These are phyloP conservation scores for Malbranchea cinnamomea DNA, from an alignment of 2,329 filamentous ascomycete genomes.

Conservation along the genomic window DNA sequence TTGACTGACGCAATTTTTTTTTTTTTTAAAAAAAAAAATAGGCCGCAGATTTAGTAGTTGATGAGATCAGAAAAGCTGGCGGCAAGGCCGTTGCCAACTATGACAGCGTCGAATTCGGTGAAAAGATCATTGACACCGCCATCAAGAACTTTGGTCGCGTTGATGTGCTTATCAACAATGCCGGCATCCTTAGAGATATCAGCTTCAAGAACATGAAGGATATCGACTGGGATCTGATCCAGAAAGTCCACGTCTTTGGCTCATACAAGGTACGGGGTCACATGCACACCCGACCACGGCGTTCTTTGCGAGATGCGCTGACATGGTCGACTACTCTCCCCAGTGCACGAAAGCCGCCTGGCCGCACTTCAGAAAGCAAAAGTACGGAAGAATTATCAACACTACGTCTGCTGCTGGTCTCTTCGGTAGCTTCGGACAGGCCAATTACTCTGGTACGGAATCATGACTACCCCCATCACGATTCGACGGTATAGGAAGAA, in stretches of 20 bases:
- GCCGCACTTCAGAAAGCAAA: slow-evolving; percentile 97
- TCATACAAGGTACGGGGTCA: slow-evolving; percentile 56
- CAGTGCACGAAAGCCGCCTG: slow-evolving; percentile 79
- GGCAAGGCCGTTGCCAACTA: slow-evolving; percentile 98
- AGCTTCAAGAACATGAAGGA: slow-evolving; percentile 99
- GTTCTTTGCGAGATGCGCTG: background rate
- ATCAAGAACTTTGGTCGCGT: slow-evolving; percentile 48
- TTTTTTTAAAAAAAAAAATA: slow-evolving; percentile 15
- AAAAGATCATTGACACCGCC: slow-evolving; percentile 66
- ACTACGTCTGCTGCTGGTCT: slow-evolving; percentile 91
- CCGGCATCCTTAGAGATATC: slow-evolving; percentile 84
- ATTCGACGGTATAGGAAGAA: slow-evolving; percentile 3
- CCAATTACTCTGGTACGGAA: slow-evolving; percentile 67
- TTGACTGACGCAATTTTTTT: background rate
- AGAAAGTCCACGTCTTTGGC: slow-evolving; percentile 81
- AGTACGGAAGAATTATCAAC: slow-evolving; percentile 93
- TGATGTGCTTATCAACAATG: slow-evolving; percentile 95
- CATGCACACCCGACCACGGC: background rate
- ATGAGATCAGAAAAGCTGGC: slow-evolving; percentile 55
- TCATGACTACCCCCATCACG: background rate
- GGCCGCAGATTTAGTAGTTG: slow-evolving; percentile 43
- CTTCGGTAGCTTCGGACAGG: slow-evolving; percentile 90
- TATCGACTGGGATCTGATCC: slow-evolving; percentile 88
- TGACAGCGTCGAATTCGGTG: slow-evolving; percentile 68
- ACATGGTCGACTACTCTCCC: background rate